Evolutionary conservation across 164 flowering plant genomes (phyloP).

Genomic region (Magnolia officinalis): DNA sequence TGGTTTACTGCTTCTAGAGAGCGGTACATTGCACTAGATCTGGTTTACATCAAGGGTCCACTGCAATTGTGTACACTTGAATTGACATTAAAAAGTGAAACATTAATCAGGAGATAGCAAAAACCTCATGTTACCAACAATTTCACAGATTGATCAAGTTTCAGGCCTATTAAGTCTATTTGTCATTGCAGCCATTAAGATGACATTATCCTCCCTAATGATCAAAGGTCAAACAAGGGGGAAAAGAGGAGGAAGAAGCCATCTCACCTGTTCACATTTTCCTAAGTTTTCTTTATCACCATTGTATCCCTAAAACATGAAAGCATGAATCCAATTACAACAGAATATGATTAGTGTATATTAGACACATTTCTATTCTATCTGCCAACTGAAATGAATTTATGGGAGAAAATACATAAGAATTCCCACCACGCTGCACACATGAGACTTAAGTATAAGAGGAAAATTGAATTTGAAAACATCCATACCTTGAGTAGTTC

Average conservation of each 20-base stretch:
- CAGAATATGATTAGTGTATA: too few relatives aligned
- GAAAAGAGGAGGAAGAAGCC: background rate
- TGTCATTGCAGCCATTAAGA: background rate
- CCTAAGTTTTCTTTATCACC: constrained; percentile 87
- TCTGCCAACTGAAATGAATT: too few relatives aligned
- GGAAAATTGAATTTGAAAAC: background rate
- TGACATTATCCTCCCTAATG: background rate
- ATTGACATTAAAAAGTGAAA: background rate
- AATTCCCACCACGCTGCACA: background rate
- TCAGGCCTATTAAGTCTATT: background rate
- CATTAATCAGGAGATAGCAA: background rate
- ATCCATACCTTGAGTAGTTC: constrained; percentile 71
- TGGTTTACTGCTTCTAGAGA: background rate
- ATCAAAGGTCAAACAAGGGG: background rate
- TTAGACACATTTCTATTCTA: too few relatives aligned
- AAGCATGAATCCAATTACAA: background rate
- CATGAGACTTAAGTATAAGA: background rate
- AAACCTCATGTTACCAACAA: background rate
- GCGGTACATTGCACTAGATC: background rate
- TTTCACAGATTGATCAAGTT: background rate
- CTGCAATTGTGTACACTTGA: background rate
- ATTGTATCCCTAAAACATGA: constrained; percentile 58
- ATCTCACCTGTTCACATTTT: constrained; percentile 84
- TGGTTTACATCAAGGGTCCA: background rate
- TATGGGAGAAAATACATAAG: background rate